Base-by-base conservation (phyloP, 306 rosid species). In the Prinsepia uniflora region DNA sequence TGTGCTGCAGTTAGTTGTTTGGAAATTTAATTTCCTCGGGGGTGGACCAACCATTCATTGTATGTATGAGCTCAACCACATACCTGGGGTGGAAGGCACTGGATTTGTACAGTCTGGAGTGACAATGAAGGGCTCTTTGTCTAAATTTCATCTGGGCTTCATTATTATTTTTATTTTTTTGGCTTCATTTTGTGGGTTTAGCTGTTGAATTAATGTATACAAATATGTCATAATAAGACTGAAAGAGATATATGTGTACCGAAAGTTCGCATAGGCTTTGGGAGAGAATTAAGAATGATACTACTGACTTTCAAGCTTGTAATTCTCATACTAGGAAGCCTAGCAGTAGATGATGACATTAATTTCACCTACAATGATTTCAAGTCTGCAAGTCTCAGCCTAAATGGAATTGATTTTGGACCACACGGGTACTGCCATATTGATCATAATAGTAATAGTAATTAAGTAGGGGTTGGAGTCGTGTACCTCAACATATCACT, bases 351-450 rank as follows among this genome's bases (percentile, higher is more conserved):
- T 62, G 76, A 80, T 75, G 76, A 73, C 52, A 66, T 46, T 40
- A 71, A 61, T 52, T 75, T 90, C 78, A 71, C 11, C 83, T 86
- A 58, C 56, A 72, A 81, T 60, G 93, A 88, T 6, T 87, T 87
- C 84, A 46, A 9, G 30, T 62, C 82, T 1, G 44, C 75, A 10
- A 34, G 75, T 45, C 73, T 91, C 36, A 44, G 15, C 45, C 80
- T 91, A 2, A 87, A 85, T 24, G 30, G 24, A 18, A 18, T 18
- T 53, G 5, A 45, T 45, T 13, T 45, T 45, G 49, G 49, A 13
- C 13, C 15, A 45, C 49, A 9, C 8, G 49, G 13, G 6, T 45
- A 45, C 49, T 10, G 12, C 49, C 49, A 3, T 1, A 10, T 45
- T 45, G 24, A 52, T 8, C 4, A 8, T 52, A 1, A 52, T 4